Conservation (phyloP, 78 protist species). For the Isochrysis galbana region DNA sequence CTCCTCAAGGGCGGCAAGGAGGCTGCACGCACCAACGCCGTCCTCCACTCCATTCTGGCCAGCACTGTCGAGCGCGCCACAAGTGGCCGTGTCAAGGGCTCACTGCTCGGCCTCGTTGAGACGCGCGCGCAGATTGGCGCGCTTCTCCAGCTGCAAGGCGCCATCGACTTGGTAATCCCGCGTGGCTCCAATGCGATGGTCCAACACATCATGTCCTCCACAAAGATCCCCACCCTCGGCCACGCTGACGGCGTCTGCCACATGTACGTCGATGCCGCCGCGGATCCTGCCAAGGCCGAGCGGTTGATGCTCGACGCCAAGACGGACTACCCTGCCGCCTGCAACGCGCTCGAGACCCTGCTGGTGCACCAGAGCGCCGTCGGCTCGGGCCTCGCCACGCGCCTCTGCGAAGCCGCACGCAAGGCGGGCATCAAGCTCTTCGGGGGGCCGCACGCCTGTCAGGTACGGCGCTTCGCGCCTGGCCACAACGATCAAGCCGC, state of each 20-base stretch:
- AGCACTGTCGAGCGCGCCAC: neutral
- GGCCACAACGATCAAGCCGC: too few species aligned
- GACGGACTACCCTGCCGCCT: slow-evolving; percentile 80
- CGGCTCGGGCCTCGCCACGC: too few species aligned
- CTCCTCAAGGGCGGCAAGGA: slow-evolving; percentile 80
- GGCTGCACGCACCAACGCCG: slow-evolving; percentile 48
- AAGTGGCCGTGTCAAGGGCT: neutral
- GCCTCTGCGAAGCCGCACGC: too few species aligned
- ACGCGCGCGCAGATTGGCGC: neutral
- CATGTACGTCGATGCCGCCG: slow-evolving; percentile 29
- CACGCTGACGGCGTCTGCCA: slow-evolving; percentile 78
- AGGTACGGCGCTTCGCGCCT: too few species aligned
- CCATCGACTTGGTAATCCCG: slow-evolving; percentile 84
- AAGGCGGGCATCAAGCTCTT: too few species aligned
- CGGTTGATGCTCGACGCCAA: slow-evolving; percentile 68
- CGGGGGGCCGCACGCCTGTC: too few species aligned
- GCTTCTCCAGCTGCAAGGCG: slow-evolving; percentile 28
- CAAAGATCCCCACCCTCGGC: slow-evolving; percentile 72
- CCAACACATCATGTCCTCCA: slow-evolving; percentile 36
- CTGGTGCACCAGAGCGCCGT: too few species aligned
- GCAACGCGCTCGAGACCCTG: slow-evolving; percentile 84
- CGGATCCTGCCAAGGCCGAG: slow-evolving; percentile 36
- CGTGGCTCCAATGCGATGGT: slow-evolving; percentile 77
- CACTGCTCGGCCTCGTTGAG: neutral
- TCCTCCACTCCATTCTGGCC: neutral